phyloP scores from a whole-genome alignment of 306 rosid genomes.

The Datisca glomerata region DNA sequence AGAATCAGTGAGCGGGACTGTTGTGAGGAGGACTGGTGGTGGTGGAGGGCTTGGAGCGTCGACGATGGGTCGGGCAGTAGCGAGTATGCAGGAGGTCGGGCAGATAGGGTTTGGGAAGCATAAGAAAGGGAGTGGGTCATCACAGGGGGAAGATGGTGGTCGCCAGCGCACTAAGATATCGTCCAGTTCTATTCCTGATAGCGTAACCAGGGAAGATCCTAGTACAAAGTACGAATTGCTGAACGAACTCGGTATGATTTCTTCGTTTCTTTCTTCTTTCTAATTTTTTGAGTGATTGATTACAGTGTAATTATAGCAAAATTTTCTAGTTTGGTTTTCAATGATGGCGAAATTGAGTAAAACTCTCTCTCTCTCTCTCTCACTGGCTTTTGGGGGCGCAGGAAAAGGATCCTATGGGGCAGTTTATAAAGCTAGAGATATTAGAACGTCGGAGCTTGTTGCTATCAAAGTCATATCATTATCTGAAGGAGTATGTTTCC shows the following conservation, averaged over 20 bases:
- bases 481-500: slow-evolving; percentile 66
- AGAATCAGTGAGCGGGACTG: slow-evolving; percentile 54
- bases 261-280: neutral
- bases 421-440: slow-evolving; percentile 93
- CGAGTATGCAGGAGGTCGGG: slow-evolving; percentile 82
- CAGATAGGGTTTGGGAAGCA: slow-evolving; percentile 72
- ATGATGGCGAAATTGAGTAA: neutral
- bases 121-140: slow-evolving; percentile 48
- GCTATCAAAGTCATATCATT: slow-evolving; percentile 92
- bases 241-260: slow-evolving; percentile 77
- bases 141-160: slow-evolving; percentile 32
- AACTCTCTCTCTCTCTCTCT: neutral
- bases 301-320: neutral
- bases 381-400: slow-evolving; percentile 16
- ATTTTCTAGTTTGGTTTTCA: slow-evolving; percentile 1
- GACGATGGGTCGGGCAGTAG: slow-evolving; percentile 79
- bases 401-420: slow-evolving; percentile 98
- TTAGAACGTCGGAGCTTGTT: slow-evolving; percentile 82
- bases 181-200: slow-evolving; percentile 82
- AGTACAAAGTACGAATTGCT: slow-evolving; percentile 80
- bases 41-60: slow-evolving; percentile 20
- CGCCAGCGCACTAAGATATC: slow-evolving; percentile 57
- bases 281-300: neutral
- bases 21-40: slow-evolving; percentile 38
- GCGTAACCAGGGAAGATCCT: slow-evolving; percentile 89